Evolutionary conservation across 2,329 filamentous ascomycete species (phyloP).

Genomic region (Ophiostoma perfectum): DNA sequence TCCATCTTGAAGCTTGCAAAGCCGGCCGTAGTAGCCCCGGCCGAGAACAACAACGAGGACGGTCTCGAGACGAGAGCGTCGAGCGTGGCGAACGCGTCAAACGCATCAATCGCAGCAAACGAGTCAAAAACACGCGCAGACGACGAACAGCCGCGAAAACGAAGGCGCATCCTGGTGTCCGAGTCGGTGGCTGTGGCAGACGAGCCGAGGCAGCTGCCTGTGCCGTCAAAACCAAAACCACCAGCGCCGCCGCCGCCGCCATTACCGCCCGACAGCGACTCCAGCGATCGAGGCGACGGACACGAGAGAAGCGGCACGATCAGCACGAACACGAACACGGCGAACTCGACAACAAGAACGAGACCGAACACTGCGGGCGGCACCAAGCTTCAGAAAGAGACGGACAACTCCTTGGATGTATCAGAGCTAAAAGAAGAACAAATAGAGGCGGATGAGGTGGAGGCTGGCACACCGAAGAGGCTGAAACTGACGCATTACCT

Average conservation of each 20-base stretch:
- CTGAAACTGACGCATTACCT: conserved; percentile 58
- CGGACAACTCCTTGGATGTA: not conserved
- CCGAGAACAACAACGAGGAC: not conserved
- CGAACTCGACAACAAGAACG: too few species aligned
- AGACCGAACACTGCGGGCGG: too few species aligned
- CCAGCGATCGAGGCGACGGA: not conserved
- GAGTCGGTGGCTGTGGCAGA: not conserved
- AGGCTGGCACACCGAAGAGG: not conserved
- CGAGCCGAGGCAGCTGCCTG: not conserved
- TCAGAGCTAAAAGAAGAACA: not conserved
- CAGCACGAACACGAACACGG: not conserved
- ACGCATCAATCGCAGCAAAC: too few species aligned
- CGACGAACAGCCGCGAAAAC: not conserved
- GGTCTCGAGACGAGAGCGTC: not conserved
- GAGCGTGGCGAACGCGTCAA: not conserved
- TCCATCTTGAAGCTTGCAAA: conserved; percentile 63
- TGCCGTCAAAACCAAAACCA: conserved; percentile 15
- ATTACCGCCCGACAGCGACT: conserved; percentile 18
- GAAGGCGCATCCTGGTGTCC: not conserved
- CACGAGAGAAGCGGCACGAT: not conserved
- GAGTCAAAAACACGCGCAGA: not conserved
- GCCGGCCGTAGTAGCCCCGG: conserved; percentile 24
- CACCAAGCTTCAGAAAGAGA: not conserved
- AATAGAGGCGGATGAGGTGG: not conserved
- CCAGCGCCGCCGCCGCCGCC: conserved; percentile 22